A percentile compares a stretch with the other conserved stretches of the same genome.
Evolutionary conservation across 768 basidiomycete genomes (phyloP).

Genomic region (Tylopilus rubrobrunneus): DNA sequence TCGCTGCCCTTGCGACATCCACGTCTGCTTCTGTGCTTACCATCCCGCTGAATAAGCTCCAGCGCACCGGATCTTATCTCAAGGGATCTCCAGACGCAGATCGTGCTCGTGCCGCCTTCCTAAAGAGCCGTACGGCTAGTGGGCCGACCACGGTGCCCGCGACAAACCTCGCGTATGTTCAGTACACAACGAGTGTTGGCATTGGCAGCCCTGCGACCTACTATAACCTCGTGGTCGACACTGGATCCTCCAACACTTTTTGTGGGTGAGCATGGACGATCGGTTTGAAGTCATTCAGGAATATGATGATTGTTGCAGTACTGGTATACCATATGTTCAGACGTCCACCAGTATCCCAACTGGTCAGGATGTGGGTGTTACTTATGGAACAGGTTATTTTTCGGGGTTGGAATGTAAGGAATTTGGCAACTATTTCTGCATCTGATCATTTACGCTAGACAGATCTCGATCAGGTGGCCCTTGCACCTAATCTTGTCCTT

Average conservation of each 20-base stretch:
- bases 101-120: slow-evolving; percentile 13
- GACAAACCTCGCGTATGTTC: slow-evolving; percentile 10
- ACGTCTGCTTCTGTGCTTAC: not conserved
- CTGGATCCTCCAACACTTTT: slow-evolving; percentile 32
- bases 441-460: not conserved
- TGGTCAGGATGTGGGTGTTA: slow-evolving; percentile 13
- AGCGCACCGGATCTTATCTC: slow-evolving; percentile 12
- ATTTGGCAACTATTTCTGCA: not conserved
- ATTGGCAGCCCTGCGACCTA: slow-evolving; percentile 26
- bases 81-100: slow-evolving; percentile 16
- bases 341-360: slow-evolving; percentile 25
- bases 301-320: slow-evolving; percentile 8
- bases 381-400: slow-evolving; percentile 13
- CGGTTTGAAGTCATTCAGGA: not conserved
- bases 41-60: slow-evolving; percentile 12
- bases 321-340: slow-evolving; percentile 9
- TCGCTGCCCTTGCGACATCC: slow-evolving; percentile 5
- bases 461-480: slow-evolving; percentile 27
- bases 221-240: slow-evolving; percentile 30
- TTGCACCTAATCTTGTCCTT: slow-evolving; percentile 24
- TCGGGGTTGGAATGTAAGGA: slow-evolving; percentile 35
- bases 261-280: slow-evolving; percentile 10
- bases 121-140: slow-evolving; percentile 1
- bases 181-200: slow-evolving; percentile 23
- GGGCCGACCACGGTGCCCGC: slow-evolving; percentile 15